Evolutionary conservation across 2,329 filamentous ascomycete species (phyloP).

Genomic region (Microsporum ferrugineum): DNA sequence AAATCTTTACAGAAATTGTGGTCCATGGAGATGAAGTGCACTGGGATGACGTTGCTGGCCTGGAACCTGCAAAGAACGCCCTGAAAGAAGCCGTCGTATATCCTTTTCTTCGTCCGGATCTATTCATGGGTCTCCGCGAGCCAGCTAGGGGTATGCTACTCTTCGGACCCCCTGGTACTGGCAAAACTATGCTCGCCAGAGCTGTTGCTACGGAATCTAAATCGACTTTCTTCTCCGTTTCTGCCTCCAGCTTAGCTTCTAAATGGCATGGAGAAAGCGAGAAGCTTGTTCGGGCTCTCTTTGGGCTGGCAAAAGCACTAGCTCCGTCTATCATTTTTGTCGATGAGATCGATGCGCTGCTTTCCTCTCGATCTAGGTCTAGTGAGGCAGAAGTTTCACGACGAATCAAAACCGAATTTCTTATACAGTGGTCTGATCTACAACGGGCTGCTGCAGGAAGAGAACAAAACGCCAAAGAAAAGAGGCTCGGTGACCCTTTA

Average conservation of each 20-base stretch:
- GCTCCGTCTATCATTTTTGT: slow-evolving; percentile 97
- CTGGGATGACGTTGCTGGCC: slow-evolving; percentile 85
- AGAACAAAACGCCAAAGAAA: slow-evolving; percentile 52
- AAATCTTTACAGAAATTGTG: slow-evolving; percentile 93
- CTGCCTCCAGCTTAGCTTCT: slow-evolving; percentile 82
- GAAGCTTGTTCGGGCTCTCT: slow-evolving; percentile 87
- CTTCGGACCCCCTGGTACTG: slow-evolving; percentile 94
- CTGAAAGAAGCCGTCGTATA: slow-evolving; percentile 95
- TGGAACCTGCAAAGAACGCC: slow-evolving; percentile 81
- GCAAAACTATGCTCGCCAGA: slow-evolving; percentile 94
- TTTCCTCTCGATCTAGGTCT: slow-evolving; percentile 64
- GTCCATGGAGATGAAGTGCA: slow-evolving; percentile 88
- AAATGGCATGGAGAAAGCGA: slow-evolving; percentile 96
- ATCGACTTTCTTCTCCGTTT: slow-evolving; percentile 95
- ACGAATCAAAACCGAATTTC: slow-evolving; percentile 91
- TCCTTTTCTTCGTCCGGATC: slow-evolving; percentile 83
- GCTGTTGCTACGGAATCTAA: slow-evolving; percentile 89
- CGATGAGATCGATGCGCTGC: slow-evolving; percentile 89
- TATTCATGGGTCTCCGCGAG: slow-evolving; percentile 91
- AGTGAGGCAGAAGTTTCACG: slow-evolving; percentile 88
- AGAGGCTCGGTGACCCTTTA: slow-evolving; percentile 66
- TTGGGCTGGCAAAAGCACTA: slow-evolving; percentile 74
- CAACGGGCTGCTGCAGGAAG: slow-evolving; percentile 83
- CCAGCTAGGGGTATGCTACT: slow-evolving; percentile 90
- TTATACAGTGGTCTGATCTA: slow-evolving; percentile 94